These are phyloP conservation scores for Akanthomyces dipterigenus DNA, from an alignment of 2,329 filamentous ascomycete species.

Conservation along the genomic window DNA sequence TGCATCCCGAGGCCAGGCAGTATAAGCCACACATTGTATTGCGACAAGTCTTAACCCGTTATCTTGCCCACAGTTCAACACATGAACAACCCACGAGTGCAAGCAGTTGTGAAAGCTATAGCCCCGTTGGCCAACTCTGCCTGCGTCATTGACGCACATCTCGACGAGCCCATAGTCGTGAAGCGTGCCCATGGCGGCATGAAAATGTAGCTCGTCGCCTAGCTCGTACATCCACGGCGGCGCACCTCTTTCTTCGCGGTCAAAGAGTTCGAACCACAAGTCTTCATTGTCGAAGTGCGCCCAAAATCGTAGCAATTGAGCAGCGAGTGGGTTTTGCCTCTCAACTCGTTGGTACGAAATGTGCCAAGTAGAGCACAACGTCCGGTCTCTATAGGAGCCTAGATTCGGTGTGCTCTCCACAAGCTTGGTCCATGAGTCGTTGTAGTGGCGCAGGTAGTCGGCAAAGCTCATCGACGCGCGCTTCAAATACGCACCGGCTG, in stretches of 20 bases:
- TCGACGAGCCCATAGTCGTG: constrained; percentile 26
- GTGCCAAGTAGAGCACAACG: constrained; percentile 31
- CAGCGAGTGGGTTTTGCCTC: constrained; percentile 20
- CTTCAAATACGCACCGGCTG: constrained; percentile 38
- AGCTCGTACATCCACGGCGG: constrained; percentile 21
- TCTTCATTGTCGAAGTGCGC: constrained; percentile 37
- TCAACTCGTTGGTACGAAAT: constrained; percentile 24
- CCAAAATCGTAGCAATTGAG: constrained; percentile 32
- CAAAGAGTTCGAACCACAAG: constrained; percentile 37
- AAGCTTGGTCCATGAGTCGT: constrained; percentile 30
- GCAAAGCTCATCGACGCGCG: constrained; percentile 27
- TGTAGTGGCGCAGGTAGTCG: constrained; percentile 34
- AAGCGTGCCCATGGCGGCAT: constrained; percentile 22
- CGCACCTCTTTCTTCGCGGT: constrained; percentile 6
- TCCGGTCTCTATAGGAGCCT: constrained; percentile 24
- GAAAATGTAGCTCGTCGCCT: constrained; percentile 19
- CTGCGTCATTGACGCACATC: constrained; percentile 10
- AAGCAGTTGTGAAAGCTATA: constrained; percentile 29
- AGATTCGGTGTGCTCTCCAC: constrained; percentile 22
- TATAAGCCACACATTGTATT: too few relatives aligned
- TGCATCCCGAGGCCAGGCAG: too few relatives aligned
- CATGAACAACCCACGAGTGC: constrained; percentile 24
- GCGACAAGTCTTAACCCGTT: too few relatives aligned
- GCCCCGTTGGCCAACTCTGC: constrained; percentile 13
- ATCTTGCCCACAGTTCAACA: constrained; percentile 17